phyloP scores from a whole-genome alignment of 2,329 filamentous ascomycete genomes.

The Pseudopyricularia cyperi region DNA sequence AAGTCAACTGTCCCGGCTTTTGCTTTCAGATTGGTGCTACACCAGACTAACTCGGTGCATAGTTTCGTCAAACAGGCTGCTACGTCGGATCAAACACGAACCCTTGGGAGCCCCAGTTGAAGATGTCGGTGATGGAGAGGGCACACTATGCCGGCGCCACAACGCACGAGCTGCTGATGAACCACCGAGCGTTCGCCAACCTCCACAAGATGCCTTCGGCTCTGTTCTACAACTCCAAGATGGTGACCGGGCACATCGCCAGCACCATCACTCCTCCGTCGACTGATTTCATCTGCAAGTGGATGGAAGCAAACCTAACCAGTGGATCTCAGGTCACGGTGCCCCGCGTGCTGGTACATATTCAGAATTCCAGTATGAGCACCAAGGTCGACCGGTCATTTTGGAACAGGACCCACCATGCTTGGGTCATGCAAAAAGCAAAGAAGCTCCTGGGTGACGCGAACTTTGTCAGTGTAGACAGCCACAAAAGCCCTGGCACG shows the following conservation, averaged over 20 bases:
- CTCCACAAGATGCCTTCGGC: slow-evolving; percentile 26
- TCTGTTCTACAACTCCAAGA: slow-evolving; percentile 25
- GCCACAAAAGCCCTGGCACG: slow-evolving; percentile 13
- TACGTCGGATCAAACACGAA: slow-evolving; percentile 17
- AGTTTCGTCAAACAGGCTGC: slow-evolving; percentile 27
- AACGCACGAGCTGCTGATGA: slow-evolving; percentile 13
- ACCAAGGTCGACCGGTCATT: slow-evolving; percentile 15
- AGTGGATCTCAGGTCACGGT: slow-evolving; percentile 10
- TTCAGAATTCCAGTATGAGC: background rate
- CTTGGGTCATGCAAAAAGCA: slow-evolving; percentile 21
- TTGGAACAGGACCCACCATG: slow-evolving; percentile 24
- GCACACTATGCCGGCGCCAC: slow-evolving; percentile 10
- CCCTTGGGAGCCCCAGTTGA: slow-evolving; percentile 9
- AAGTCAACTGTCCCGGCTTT: background rate
- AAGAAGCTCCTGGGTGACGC: slow-evolving; percentile 16
- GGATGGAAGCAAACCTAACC: slow-evolving; percentile 6
- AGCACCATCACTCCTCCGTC: slow-evolving; percentile 6
- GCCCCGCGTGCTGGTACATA: slow-evolving; percentile 23
- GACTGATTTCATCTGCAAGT: slow-evolving; percentile 7
- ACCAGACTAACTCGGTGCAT: background rate
- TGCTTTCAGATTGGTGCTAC: background rate
- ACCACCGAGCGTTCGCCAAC: slow-evolving; percentile 13
- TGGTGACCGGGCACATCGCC: slow-evolving; percentile 18
- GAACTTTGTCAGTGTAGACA: slow-evolving; percentile 17
- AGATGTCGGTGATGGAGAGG: slow-evolving; percentile 14